These are phyloP conservation scores for Adansonia rubrostipa DNA, from an alignment of 441 rosid genomes.

Conservation along the genomic window DNA sequence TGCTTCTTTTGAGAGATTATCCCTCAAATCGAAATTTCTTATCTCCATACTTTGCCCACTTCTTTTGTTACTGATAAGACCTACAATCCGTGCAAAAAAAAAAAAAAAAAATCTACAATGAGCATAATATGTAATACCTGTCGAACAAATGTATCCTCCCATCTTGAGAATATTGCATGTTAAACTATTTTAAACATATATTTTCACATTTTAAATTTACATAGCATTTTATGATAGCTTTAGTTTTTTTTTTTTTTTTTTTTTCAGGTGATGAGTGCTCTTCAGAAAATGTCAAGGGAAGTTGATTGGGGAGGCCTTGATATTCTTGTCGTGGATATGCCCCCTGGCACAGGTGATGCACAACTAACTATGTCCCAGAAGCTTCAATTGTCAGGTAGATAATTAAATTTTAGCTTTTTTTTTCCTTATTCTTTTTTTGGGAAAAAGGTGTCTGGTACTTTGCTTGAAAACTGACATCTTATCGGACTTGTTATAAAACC, in stretches of 20 bases:
- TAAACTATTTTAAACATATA: background rate
- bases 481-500: conserved; percentile 1
- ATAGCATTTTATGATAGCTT: conserved; percentile 22
- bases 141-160: background rate
- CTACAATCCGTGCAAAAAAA: background rate
- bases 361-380: conserved; percentile 70
- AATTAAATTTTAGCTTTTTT: background rate
- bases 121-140: background rate
- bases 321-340: conserved; percentile 82
- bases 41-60: background rate
- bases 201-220: background rate
- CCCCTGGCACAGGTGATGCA: conserved; percentile 80
- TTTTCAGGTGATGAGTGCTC: conserved; percentile 70
- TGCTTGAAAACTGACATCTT: conserved; percentile 9
- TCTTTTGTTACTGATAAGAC: background rate
- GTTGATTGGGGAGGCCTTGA: conserved; percentile 78
- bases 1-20: conserved; percentile 9
- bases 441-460: background rate
- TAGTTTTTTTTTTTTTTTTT: background rate
- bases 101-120: background rate
- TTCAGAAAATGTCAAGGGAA: conserved; percentile 67
- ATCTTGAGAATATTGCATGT: background rate
- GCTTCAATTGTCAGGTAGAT: conserved; percentile 71
- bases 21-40: background rate
- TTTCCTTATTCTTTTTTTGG: background rate